Evolutionary conservation across 495 filamentous ascomycete species (phyloP), one percentile per base, ranked within the genome.

Genomic region (Annulohypoxylon bovei): DNA sequence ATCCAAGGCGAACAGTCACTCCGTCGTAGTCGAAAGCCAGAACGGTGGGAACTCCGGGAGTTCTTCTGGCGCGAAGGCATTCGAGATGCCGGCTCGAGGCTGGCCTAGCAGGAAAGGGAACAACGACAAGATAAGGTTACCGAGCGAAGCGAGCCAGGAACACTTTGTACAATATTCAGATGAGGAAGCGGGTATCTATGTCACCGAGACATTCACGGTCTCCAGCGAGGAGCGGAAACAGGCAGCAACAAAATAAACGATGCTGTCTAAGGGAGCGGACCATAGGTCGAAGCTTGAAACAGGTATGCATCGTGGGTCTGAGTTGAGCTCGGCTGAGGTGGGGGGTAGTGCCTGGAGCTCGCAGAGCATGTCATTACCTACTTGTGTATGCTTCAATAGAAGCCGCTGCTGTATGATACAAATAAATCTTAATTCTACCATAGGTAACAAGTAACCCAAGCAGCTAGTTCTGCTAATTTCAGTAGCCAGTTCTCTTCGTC

Each of bases 81-180:
- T 62, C 30, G 58, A 62, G 42, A 62, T 62, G 58, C 39, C 57
- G 1, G 27, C 58, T 14, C 27, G 58, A 35, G 42, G 37, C 7
- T 62, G 58, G 58, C 18, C 42, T 9, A 20, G 58, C 14, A 62
- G 42, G 44, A 37, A 27, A 20, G 49, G 49, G 12, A 62, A 50
- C 44, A 62, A 50, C 16, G 16, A 4, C 23, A 62, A 49, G 42
- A 49, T 62, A 27, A 32, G 58, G 30, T 35, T 62, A 49, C 58
- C 40, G 5, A 62, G 58, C 30, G 58, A 62, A 49, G n/a, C 58
- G 8, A 62, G 58, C 18, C 42, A 62, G 30, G 58, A 62, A 25
- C 42, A 62, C 9, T 37, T 62, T 35, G 58, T 62, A 25, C 44
- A 49, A 5, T 49, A 62, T 37, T 50, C 58, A 23, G 58, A 62